Conservation (phyloP, 2,329 filamentous ascomycete genomes). For the Trichophyton simii region DNA sequence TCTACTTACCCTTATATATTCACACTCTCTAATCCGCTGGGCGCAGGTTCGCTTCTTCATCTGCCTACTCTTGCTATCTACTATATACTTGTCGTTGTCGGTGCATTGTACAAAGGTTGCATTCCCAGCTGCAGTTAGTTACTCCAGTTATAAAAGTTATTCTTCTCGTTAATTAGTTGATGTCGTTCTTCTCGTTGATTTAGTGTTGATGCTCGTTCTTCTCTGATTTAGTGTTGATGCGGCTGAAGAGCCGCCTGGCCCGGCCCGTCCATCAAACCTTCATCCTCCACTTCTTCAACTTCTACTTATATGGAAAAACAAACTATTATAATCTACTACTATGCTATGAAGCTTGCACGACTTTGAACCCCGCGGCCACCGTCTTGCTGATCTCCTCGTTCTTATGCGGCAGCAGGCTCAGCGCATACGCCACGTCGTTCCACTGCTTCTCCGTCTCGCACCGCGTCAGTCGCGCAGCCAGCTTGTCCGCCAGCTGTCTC, state of each 20-base stretch:
- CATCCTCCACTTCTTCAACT: no score
- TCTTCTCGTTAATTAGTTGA: no score
- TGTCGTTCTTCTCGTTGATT: no score
- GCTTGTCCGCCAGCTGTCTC: slow-evolving; percentile 81
- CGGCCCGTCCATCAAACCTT: no score
- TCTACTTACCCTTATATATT: background rate
- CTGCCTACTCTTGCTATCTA: no score
- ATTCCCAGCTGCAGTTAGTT: background rate
- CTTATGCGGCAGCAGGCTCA: slow-evolving; percentile 72
- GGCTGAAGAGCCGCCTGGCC: no score
- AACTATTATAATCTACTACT: no score
- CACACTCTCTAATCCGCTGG: background rate
- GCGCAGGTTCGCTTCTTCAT: no score
- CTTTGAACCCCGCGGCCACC: slow-evolving; percentile 39
- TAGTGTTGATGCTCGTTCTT: no score
- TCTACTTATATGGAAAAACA: background rate
- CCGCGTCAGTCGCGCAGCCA: slow-evolving; percentile 70
- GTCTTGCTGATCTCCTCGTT: slow-evolving; percentile 36
- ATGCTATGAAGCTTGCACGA: slow-evolving; percentile 43
- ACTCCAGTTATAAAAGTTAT: no score
- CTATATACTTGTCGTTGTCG: background rate
- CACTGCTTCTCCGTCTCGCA: slow-evolving; percentile 92
- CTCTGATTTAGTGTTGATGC: no score
- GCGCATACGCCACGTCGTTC: slow-evolving; percentile 90
- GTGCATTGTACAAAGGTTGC: background rate